A percentile compares a stretch with the other conserved stretches of the same genome.
These are phyloP conservation scores for Fomitopsis serialis DNA, from an alignment of 768 basidiomycete species.

Conservation along the genomic window DNA sequence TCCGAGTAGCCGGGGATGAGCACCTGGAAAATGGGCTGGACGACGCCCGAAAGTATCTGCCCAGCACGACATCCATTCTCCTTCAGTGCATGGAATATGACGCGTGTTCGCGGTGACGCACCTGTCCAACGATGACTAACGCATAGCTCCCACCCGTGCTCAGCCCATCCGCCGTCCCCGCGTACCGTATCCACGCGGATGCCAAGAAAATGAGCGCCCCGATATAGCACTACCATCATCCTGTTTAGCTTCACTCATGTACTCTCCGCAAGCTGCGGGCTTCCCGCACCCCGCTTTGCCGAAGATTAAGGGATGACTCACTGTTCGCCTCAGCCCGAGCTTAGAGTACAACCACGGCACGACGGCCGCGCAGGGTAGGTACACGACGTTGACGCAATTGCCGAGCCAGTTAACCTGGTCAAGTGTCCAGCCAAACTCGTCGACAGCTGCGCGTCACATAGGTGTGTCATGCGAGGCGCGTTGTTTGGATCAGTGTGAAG, in stretches of 20 bases:
- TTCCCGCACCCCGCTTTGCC: background rate
- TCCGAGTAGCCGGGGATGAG: constrained; percentile 80
- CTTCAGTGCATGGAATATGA: background rate
- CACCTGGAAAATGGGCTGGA: constrained; percentile 73
- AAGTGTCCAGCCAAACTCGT: constrained; percentile 63
- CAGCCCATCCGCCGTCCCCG: constrained; percentile 56
- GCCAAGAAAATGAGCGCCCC: constrained; percentile 50
- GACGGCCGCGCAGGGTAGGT: constrained; percentile 54
- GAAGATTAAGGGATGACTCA: constrained; percentile 28
- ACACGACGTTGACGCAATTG: constrained; percentile 58
- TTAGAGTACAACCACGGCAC: constrained; percentile 53
- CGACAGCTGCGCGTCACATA: constrained; percentile 38
- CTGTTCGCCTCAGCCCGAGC: constrained; percentile 60
- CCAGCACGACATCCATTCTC: background rate
- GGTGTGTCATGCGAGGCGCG: too few species aligned
- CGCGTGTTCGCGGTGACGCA: constrained; percentile 19
- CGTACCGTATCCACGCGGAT: constrained; percentile 74
- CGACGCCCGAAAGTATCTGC: constrained; percentile 56
- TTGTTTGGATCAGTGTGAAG: too few species aligned
- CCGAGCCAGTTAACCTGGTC: constrained; percentile 79
- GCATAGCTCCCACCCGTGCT: constrained; percentile 49
- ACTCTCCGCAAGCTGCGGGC: too few species aligned
- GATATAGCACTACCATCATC: constrained; percentile 70
- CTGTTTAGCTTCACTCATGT: too few species aligned
- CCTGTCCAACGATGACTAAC: constrained; percentile 69